Evolutionary conservation across 805 yeast species (phyloP).

Genomic region (Metschnikowia cubensis): DNA sequence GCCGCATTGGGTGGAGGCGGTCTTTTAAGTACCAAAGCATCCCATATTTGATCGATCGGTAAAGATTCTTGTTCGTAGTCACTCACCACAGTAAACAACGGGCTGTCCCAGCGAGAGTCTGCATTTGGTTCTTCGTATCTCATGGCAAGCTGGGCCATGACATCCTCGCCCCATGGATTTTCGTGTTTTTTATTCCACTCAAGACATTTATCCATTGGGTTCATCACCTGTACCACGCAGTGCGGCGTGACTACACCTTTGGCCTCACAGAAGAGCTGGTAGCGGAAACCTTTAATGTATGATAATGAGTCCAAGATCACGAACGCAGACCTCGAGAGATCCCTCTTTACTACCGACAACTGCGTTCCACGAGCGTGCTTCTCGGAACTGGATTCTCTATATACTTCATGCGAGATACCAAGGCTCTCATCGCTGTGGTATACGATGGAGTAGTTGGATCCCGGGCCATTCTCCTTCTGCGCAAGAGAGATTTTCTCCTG

Average conservation of each 20-base stretch:
- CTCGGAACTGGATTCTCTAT: conserved; percentile 70
- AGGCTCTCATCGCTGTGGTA: conserved; percentile 75
- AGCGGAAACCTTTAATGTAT: conserved; percentile 92
- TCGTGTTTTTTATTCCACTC: conserved; percentile 52
- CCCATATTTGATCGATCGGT: conserved; percentile 68
- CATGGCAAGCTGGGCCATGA: conserved; percentile 67
- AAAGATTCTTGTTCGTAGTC: conserved; percentile 45
- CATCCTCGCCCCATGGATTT: conserved; percentile 59
- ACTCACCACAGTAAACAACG: conserved; percentile 66
- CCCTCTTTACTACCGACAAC: conserved; percentile 84
- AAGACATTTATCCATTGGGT: conserved; percentile 57
- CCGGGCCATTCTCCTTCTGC: conserved; percentile 38
- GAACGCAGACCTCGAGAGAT: conserved; percentile 59
- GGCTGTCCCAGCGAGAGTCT: conserved; percentile 89
- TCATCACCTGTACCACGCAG: conserved; percentile 75
- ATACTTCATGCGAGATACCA: conserved; percentile 65
- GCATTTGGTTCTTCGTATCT: conserved; percentile 93
- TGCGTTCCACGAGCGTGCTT: conserved; percentile 80
- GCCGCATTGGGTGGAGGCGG: conserved; percentile 80
- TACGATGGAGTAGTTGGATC: conserved; percentile 55
- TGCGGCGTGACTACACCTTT: conserved; percentile 78
- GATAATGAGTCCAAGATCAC: conserved; percentile 84
- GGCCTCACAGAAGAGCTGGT: conserved; percentile 91
- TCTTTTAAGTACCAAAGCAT: conserved; percentile 53
- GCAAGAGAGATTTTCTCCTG: conserved; percentile 41